Evolutionary conservation across 805 yeast species (phyloP), one percentile per base, ranked within the genome.

Genomic region (Danielia oregonensis): DNA sequence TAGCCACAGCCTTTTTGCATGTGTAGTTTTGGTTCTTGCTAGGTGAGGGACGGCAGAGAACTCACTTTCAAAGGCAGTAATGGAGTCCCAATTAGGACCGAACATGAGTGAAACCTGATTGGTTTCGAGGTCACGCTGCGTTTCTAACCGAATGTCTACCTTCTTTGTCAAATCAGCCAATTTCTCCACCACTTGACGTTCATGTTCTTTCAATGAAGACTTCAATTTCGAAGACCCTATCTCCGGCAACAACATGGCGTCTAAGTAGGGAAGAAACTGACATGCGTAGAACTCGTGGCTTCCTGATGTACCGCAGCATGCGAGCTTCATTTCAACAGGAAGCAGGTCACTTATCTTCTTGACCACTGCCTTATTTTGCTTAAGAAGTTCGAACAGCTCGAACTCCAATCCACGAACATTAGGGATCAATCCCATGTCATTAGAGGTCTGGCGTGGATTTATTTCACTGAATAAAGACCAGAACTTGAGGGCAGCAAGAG

Each of bases 381-480:
- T 63, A 26, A 43, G 53, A 5, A 40, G 22, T 34, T 75, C 81
- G 36, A 47, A 57, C 3, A 63, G 44, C 37, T 61, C 65, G 44
- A 66, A 72, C 29, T 65, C 70, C 5, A 65, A 40, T 21, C 44
- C 51, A 33, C 48, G 53, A 4, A 51, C 54, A 42, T 63, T 57
- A 5, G 70, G 64, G 2, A 66, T 43, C 16, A 66, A 42, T 6
- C 49, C 35, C 9, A 41, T 41, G 4, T 34, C 29, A 14, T 43
- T 36, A 9, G 24, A 28, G 40, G 37, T 32, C 15, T 32, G 38
- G 26, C 28, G 40, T 2, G 60, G 65, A 44, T 70, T 76, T 15
- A 76, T 65, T 44, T 81, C 88, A 49, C 79, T 74, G 59, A 83
- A 88, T 35, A 74, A 57, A 13, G 72, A 65, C 69, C 76, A 83